phyloP scores from a whole-genome alignment of 2,329 filamentous ascomycete species.

The Aureobasidium vineae region DNA sequence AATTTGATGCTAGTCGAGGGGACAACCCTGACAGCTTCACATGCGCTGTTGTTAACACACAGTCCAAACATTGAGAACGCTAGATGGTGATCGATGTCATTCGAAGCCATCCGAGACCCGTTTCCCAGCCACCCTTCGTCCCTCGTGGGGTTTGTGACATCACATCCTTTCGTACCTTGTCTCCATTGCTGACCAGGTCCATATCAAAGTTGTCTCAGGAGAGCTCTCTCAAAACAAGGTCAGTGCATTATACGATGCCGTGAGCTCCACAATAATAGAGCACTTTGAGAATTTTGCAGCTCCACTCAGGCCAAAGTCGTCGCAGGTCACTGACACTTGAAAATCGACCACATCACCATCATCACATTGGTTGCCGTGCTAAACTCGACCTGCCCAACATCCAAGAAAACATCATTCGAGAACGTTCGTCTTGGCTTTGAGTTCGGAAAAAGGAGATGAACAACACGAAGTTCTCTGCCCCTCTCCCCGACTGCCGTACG shows the following conservation, averaged over 20 bases:
- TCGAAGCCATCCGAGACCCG: constrained; percentile 9
- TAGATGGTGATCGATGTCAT: not conserved
- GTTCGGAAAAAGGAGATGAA: constrained; percentile 18
- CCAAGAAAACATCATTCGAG: constrained; percentile 6
- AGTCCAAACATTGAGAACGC: not conserved
- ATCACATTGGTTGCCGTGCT: constrained; percentile 5
- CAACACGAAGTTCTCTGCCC: not conserved
- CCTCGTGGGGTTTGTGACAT: constrained; percentile 4
- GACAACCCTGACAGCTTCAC: not conserved
- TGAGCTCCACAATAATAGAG: not conserved
- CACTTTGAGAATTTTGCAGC: not conserved
- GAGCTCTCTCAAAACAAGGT: not conserved
- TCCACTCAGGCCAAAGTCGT: not conserved
- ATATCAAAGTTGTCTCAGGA: not conserved
- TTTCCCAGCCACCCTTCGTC: constrained; percentile 6
- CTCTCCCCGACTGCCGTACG: not conserved
- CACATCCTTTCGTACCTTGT: not conserved
- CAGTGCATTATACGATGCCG: not conserved
- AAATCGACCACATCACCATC: constrained; percentile 1
- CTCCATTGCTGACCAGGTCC: not conserved
- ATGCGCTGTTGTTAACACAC: not conserved
- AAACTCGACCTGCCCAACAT: not conserved
- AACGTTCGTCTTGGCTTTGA: constrained; percentile 21
- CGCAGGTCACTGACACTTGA: not conserved
- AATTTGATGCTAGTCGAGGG: not conserved